Evolutionary conservation across 257 asterid genomes (phyloP).

Genomic region (Eustoma russellianum): DNA sequence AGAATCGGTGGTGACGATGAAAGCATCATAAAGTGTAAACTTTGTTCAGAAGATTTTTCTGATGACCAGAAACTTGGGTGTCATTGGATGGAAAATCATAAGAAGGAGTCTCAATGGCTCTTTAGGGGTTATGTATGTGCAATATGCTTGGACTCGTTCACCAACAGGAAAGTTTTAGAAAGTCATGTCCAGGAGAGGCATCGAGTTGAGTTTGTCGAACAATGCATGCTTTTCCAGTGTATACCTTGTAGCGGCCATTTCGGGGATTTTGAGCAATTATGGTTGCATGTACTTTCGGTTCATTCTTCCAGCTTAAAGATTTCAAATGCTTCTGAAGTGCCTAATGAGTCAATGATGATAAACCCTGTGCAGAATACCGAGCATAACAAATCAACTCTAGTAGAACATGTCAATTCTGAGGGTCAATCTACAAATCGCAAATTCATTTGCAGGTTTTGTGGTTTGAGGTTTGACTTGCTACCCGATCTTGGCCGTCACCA

Average conservation of each 20-base stretch:
- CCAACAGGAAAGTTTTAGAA: constrained; percentile 85
- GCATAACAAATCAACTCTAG: constrained; percentile 19
- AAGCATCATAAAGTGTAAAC: constrained; percentile 64
- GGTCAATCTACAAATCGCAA: constrained; percentile 44
- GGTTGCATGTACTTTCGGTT: constrained; percentile 73
- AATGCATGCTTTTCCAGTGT: constrained; percentile 96
- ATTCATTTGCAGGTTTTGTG: constrained; percentile 82
- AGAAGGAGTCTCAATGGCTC: constrained; percentile 92
- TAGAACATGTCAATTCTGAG: constrained; percentile 29
- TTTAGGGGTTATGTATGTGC: constrained; percentile 98
- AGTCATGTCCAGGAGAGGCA: constrained; percentile 94
- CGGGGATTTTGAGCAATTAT: constrained; percentile 75
- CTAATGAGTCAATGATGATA: constrained; percentile 14
- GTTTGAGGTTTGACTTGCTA: constrained; percentile 87
- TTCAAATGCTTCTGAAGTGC: constrained; percentile 34
- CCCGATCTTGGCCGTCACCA: constrained; percentile 99
- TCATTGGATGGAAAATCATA: constrained; percentile 82
- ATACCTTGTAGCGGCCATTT: constrained; percentile 81
- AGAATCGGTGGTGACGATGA: constrained; percentile 26
- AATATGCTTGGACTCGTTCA: constrained; percentile 89
- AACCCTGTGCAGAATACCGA: constrained; percentile 27
- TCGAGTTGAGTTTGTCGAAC: constrained; percentile 77
- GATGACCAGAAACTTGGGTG: constrained; percentile 68
- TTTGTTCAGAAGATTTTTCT: constrained; percentile 48
- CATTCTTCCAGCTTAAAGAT: constrained; percentile 54